Base-by-base conservation (phyloP, 2,329 filamentous ascomycete genomes). In the Cladophialophora bantiana region DNA sequence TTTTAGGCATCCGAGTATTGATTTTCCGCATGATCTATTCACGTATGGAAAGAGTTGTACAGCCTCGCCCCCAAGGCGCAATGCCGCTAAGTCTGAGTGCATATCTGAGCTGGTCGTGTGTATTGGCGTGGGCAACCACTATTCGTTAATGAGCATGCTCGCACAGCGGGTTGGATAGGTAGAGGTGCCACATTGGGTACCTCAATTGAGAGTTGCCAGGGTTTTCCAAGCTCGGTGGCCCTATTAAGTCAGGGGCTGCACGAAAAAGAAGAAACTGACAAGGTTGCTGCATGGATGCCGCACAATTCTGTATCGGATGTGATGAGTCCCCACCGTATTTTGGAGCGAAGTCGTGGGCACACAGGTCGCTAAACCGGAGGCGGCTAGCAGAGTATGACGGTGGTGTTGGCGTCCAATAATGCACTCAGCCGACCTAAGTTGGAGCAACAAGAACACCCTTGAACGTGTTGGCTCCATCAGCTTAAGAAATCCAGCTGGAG, bases 21-120 rank as follows among this genome's bases (percentile, higher is more conserved):
- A 5, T n/a, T 13, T 18, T 18, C 40, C 15, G 40, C 1, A 12
- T 42, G 40, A 13, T 42, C 40, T 40, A 42, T 42, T n/a, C 15
- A 42, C 40, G 40, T n/a, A 7, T n/a, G 15, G 15, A 3, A 2
- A 4, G 15, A 10, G 7, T 42, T 32, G 36, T 59, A 5, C 36
- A 45, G 36, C 36, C 55, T 58, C 12, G 55, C 20, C n/a, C 20
- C 31, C 35, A 45, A 42, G 55, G 36, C 55, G 36, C 35, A 42
- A 45, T 58, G 20, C 20, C 34, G 31, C 38, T 42, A 26, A 45
- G 18, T 34, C 36, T 48, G 38, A 15, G 32, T 42, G 40, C 40
- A 42, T 4, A n/a, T n/a, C 38, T 0, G 18, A 7, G 13, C 15
- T 38, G 15, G n/a, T n/a, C n/a, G 54, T 53, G 4, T n/a, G 10